Percentiles rank a stretch among this genome's conserved stretches.
Conservation (phyloP, 495 filamentous ascomycete genomes). For the Thermothielavioides terrestris region DNA sequence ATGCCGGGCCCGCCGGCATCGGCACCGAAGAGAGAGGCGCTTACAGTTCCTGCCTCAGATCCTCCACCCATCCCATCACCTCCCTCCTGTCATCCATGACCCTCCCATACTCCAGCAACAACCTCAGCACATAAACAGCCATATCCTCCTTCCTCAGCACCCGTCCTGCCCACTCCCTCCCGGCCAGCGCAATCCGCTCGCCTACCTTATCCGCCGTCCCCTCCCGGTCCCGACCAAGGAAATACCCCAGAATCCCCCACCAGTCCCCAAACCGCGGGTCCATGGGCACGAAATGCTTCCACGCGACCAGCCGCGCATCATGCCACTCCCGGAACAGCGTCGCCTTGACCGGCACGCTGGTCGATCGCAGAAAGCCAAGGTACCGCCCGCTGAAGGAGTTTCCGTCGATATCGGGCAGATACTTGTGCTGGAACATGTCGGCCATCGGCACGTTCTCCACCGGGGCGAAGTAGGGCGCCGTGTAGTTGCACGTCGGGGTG, state of each 20-base stretch:
- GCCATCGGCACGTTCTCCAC: conserved; percentile 32
- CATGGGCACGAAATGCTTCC: conserved; percentile 79
- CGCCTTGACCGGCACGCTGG: conserved; percentile 58
- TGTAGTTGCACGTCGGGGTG: conserved; percentile 37
- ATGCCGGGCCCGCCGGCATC: no score
- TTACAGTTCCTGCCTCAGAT: no score
- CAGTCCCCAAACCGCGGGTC: conserved; percentile 71
- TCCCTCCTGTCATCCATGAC: conserved; percentile 49
- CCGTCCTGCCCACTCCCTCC: conserved; percentile 56
- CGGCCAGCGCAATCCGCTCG: conserved; percentile 50
- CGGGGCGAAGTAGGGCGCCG: conserved; percentile 36
- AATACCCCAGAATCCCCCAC: conserved; percentile 72
- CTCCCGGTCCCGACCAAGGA: conserved; percentile 52
- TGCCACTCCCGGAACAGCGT: conserved; percentile 73
- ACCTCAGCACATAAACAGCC: conserved; percentile 57
- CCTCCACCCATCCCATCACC: conserved; percentile 32
- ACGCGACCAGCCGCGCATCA: conserved; percentile 57
- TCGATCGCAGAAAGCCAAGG: conserved; percentile 56
- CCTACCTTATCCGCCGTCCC: conserved; percentile 26
- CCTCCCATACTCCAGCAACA: conserved; percentile 66
- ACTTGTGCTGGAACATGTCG: conserved; percentile 54
- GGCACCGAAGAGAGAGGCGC: no score
- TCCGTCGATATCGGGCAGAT: conserved; percentile 61
- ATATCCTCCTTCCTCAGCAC: conserved; percentile 64
- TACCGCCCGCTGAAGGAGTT: conserved; percentile 71